phyloP scores from a whole-genome alignment of 768 basidiomycete species.

The Mycena chlorophos region DNA sequence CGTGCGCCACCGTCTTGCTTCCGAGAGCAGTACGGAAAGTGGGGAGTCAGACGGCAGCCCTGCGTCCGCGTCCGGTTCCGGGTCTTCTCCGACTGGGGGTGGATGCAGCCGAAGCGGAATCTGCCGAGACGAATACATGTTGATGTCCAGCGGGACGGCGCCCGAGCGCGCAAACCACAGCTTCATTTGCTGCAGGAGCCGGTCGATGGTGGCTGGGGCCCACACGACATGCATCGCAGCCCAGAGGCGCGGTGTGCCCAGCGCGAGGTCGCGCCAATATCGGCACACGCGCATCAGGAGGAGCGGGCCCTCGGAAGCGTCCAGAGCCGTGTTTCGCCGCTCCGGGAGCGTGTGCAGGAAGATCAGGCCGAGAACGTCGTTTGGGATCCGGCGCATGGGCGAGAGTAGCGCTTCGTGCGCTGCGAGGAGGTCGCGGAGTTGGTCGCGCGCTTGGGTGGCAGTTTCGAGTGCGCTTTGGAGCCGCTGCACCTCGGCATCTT shows the following conservation, averaged over 20 bases:
- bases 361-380: not conserved
- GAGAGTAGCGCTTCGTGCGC: not conserved
- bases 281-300: not conserved
- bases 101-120: no score
- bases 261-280: not conserved
- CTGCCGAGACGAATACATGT: no score
- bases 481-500: not conserved
- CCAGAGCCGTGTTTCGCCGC: not conserved
- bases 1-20: no score
- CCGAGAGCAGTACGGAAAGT: no score
- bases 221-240: conserved; percentile 1
- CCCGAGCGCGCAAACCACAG: not conserved
- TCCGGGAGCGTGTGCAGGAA: not conserved
- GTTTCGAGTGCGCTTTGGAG: not conserved
- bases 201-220: not conserved
- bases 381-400: conserved; percentile 1
- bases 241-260: not conserved
- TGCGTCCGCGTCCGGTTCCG: no score
- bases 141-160: not conserved
- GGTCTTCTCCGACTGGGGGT: no score
- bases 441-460: not conserved
- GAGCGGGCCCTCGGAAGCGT: not conserved
- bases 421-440: not conserved
- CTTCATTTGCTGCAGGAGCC: not conserved
- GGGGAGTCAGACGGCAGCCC: no score